A percentile compares a stretch with the other conserved stretches of the same genome.
Conservation (phyloP, 805 yeast species). For the Starmera amethionina region DNA sequence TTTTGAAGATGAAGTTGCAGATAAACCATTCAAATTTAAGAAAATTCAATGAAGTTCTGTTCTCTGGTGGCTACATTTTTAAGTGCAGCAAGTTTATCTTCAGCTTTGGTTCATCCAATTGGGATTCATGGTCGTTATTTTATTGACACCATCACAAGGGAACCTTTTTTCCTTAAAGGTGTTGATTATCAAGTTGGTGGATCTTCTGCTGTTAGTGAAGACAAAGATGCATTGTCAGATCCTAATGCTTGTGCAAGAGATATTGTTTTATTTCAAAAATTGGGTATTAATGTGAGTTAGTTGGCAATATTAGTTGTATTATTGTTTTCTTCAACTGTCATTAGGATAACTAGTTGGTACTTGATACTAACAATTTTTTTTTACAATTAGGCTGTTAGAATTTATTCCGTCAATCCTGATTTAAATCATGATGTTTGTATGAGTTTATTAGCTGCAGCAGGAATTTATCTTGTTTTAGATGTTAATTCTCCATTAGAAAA, state of each 20-base stretch:
- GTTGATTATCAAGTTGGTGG: conserved; percentile 98
- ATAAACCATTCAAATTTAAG: too few species aligned
- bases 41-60: neutral
- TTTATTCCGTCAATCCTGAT: conserved; percentile 78
- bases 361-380: conserved; percentile 46
- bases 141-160: conserved; percentile 60
- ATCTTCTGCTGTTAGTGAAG: conserved; percentile 55
- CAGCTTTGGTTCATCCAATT: conserved; percentile 51
- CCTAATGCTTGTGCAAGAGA: conserved; percentile 71
- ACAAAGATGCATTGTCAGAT: conserved; percentile 70
- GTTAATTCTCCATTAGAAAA: conserved; percentile 78
- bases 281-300: conserved; percentile 57
- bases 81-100: neutral
- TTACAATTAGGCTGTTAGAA: conserved; percentile 47
- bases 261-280: conserved; percentile 64
- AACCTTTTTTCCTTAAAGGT: conserved; percentile 76
- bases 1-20: too few species aligned
- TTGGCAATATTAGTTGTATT: too few species aligned
- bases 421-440: conserved; percentile 83
- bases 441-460: conserved; percentile 85
- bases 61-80: neutral
- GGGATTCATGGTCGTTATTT: conserved; percentile 62
- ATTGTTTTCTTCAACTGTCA: too few species aligned
- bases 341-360: too few species aligned
- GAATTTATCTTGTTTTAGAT: conserved; percentile 84